These are phyloP conservation scores for Boletus mariae DNA, from an alignment of 1,284 basidiomycete species.

Conservation along the genomic window DNA sequence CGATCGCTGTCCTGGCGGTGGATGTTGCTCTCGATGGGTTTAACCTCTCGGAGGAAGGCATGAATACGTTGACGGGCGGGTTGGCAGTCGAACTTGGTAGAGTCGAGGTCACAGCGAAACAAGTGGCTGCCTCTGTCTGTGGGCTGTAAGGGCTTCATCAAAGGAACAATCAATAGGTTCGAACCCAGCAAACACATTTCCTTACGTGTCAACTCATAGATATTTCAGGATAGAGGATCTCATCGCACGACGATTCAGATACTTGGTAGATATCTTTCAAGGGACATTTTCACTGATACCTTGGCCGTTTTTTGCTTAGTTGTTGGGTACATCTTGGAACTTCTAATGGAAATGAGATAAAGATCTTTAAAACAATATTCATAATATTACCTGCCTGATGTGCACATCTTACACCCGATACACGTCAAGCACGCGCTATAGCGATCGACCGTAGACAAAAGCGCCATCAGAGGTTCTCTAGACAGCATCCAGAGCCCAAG, in stretches of 20 bases:
- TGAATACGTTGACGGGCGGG: constrained; percentile 34
- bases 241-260: background rate
- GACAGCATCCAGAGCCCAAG: constrained; percentile 52
- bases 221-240: background rate
- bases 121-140: constrained; percentile 27
- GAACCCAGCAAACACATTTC: background rate
- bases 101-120: constrained; percentile 16
- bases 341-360: background rate
- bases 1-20: constrained; percentile 31
- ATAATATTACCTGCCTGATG: background rate
- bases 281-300: background rate
- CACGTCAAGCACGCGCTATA: constrained; percentile 38
- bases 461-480: constrained; percentile 54
- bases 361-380: background rate
- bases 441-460: constrained; percentile 47
- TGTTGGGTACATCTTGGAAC: background rate
- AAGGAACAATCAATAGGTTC: background rate
- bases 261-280: background rate
- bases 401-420: constrained; percentile 18
- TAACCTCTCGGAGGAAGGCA: constrained; percentile 34
- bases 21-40: constrained; percentile 33
- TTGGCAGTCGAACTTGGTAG: constrained; percentile 28
- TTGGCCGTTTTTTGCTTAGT: background rate
- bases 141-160: constrained; percentile 11
- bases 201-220: constrained; percentile 3